A percentile compares a stretch with the other conserved stretches of the same genome.
These are phyloP conservation scores for Xylaria longipes DNA, from an alignment of 495 filamentous ascomycete genomes.

Conservation along the genomic window DNA sequence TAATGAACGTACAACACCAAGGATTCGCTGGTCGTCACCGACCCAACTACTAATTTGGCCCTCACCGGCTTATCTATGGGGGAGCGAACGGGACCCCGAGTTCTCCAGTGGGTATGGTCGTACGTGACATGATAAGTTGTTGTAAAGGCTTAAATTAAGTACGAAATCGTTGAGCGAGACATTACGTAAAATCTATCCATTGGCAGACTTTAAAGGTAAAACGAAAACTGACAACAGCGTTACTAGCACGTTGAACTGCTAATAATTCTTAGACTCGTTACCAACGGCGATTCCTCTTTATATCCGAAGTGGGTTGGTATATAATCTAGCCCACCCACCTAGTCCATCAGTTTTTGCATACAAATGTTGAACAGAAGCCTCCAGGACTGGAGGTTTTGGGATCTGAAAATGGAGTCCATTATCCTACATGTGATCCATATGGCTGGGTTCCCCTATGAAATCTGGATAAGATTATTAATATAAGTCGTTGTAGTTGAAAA, in stretches of 20 bases:
- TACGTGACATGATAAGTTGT: too few species aligned
- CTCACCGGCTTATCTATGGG: background rate
- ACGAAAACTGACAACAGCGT: too few species aligned
- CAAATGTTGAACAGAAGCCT: background rate
- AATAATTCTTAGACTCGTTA: too few species aligned
- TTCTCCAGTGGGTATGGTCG: background rate
- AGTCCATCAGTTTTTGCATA: background rate
- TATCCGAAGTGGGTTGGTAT: too few species aligned
- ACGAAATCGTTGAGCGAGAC: background rate
- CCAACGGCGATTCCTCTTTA: too few species aligned
- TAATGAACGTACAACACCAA: conserved; percentile 25
- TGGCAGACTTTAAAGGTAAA: too few species aligned
- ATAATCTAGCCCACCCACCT: too few species aligned
- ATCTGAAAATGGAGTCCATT: background rate
- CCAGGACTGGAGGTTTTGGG: background rate
- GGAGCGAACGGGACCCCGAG: background rate
- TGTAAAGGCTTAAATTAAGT: background rate
- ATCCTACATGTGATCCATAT: background rate
- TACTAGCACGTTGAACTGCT: too few species aligned
- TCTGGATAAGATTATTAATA: background rate
- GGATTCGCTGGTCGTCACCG: conserved; percentile 15
- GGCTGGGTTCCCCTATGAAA: too few species aligned
- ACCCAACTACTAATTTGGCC: background rate
- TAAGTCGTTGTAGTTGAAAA: background rate
- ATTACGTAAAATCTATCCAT: background rate